Conservation (phyloP, 2,329 filamentous ascomycete species). For the Colletotrichum limetticola region DNA sequence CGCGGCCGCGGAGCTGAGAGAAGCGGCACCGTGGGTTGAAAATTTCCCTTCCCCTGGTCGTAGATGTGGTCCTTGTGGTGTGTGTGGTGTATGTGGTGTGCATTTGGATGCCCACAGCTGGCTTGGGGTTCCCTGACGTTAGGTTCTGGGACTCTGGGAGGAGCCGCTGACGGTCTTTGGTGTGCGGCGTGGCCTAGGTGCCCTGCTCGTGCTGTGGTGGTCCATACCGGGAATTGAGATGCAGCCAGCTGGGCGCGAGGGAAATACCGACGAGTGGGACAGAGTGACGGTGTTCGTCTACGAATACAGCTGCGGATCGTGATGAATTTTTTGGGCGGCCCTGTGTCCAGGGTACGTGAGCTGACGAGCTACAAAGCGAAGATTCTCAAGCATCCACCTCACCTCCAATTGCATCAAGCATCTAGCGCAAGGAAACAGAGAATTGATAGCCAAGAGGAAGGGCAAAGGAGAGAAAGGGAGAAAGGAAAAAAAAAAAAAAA, state of each 20-base stretch:
- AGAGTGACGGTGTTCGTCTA: neutral
- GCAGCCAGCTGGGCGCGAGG: neutral
- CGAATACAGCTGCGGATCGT: neutral
- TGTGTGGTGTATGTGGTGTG: neutral
- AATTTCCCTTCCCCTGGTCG: neutral
- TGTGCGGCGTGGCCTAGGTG: neutral
- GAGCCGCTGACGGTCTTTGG: neutral
- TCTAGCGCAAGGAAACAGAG: neutral
- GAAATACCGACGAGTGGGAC: neutral
- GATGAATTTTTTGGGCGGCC: neutral
- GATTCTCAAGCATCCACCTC: neutral
- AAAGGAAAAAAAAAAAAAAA: neutral
- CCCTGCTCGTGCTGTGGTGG: neutral
- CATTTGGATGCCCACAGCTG: neutral
- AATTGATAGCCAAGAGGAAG: neutral
- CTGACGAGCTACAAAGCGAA: neutral
- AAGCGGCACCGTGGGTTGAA: constrained; percentile 8
- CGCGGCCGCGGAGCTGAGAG: constrained; percentile 31
- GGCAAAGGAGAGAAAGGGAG: neutral
- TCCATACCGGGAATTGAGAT: neutral
- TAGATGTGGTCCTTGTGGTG: neutral
- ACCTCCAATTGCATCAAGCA: neutral
- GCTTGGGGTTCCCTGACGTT: neutral
- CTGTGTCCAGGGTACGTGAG: neutral
- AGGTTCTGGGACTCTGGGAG: neutral